Conservation (phyloP, 208 protist species). For the Trypanosoma rangeli region DNA sequence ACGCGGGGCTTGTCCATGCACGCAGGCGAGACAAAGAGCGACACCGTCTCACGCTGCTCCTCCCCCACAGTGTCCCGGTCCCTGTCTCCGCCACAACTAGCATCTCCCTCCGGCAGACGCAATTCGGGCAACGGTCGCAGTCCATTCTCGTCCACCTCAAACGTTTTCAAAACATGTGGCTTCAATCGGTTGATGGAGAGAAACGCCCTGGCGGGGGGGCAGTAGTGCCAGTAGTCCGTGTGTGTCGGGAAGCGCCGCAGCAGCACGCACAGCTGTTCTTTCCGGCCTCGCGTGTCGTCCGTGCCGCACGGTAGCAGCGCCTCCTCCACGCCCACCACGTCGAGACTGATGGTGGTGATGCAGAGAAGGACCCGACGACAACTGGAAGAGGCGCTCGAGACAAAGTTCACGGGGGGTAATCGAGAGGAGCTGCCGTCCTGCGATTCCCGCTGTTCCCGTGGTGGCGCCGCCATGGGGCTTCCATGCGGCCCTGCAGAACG, state of each 20-base stretch:
- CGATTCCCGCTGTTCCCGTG: neutral
- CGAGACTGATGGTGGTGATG: constrained; percentile 50
- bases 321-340: constrained; percentile 35
- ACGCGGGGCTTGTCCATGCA: constrained; percentile 35
- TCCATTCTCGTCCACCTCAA: constrained; percentile 29
- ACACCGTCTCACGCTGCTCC: neutral
- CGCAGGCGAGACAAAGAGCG: constrained; percentile 7
- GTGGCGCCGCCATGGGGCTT: neutral
- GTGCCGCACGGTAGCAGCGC: neutral
- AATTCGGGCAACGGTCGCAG: constrained; percentile 9
- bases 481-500: neutral
- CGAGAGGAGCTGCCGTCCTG: neutral
- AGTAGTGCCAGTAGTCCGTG: constrained; percentile 47
- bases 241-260: constrained; percentile 50
- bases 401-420: neutral
- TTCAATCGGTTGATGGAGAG: constrained; percentile 43
- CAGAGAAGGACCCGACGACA: constrained; percentile 34
- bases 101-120: constrained; percentile 8
- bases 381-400: neutral
- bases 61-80: neutral
- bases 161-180: constrained; percentile 45
- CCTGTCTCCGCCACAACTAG: neutral
- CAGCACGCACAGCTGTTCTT: constrained; percentile 16
- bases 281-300: neutral
- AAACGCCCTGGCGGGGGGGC: constrained; percentile 25